Evolutionary conservation across 2,329 filamentous ascomycete genomes (phyloP).

Genomic region (Aspergillus sp.): DNA sequence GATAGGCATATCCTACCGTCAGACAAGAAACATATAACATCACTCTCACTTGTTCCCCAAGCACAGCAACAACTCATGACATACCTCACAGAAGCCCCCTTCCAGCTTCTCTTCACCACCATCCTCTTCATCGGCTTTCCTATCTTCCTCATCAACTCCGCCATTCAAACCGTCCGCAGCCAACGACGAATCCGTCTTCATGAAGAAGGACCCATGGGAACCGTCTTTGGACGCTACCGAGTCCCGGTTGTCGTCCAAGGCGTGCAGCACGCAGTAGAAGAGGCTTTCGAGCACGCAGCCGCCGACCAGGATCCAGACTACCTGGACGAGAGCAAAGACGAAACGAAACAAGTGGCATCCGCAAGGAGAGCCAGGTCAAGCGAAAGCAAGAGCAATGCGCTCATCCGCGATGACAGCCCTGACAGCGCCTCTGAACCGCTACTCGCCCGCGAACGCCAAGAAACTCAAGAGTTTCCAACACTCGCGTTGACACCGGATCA

Average conservation of each 20-base stretch:
- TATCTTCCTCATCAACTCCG: slow-evolving; percentile 73
- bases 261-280: slow-evolving; percentile 73
- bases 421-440: not conserved
- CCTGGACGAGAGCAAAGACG: slow-evolving; percentile 49
- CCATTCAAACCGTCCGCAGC: slow-evolving; percentile 74
- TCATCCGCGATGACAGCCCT: not conserved
- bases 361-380: not conserved
- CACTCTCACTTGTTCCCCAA: slow-evolving; percentile 30
- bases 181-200: slow-evolving; percentile 74
- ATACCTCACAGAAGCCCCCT: slow-evolving; percentile 59
- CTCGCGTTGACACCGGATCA: slow-evolving; percentile 78
- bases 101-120: slow-evolving; percentile 65
- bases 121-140: slow-evolving; percentile 72
- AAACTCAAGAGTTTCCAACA: slow-evolving; percentile 56
- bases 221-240: slow-evolving; percentile 70
- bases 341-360: slow-evolving; percentile 2
- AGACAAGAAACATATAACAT: slow-evolving; percentile 18
- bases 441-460: not conserved
- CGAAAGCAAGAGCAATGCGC: not conserved
- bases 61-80: slow-evolving; percentile 38
- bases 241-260: slow-evolving; percentile 75
- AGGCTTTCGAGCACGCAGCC: slow-evolving; percentile 73
- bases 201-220: slow-evolving; percentile 67
- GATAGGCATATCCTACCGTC: slow-evolving; percentile 34
- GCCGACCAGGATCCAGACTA: slow-evolving; percentile 70